phyloP scores from a whole-genome alignment of 208 protist species.

The Plasmodiophora brassicae region DNA sequence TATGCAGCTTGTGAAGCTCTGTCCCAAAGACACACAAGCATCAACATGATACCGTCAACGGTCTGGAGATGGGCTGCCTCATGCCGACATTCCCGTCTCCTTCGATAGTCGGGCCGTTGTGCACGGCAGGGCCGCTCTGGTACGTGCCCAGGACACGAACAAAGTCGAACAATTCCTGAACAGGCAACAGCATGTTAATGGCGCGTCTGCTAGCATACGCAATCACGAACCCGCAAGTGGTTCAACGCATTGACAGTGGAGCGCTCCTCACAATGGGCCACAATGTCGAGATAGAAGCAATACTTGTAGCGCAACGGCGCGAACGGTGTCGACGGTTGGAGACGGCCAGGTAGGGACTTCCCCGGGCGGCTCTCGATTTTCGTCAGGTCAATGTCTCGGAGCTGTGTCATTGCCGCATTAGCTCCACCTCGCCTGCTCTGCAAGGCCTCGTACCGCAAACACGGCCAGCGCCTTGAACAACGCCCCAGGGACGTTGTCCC shows the following conservation, averaged over 20 bases:
- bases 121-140: neutral
- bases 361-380: conserved; percentile 40
- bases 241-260: neutral
- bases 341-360: neutral
- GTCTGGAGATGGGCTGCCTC: no score
- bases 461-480: conserved; percentile 40
- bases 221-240: neutral
- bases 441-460: conserved; percentile 13
- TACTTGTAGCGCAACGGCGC: neutral
- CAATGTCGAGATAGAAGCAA: conserved; percentile 38
- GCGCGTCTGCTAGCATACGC: no score
- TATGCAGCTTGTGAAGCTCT: no score
- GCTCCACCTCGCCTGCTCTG: no score
- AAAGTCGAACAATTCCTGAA: neutral
- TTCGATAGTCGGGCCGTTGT: no score
- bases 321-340: neutral
- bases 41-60: no score
- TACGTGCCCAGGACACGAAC: conserved; percentile 5
- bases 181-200: neutral
- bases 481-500: neutral
- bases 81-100: no score
- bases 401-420: no score
- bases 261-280: neutral
- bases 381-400: conserved; percentile 44
- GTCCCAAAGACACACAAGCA: no score